Conservation (phyloP, 2,329 filamentous ascomycete species). For the Septoria petroselini region DNA sequence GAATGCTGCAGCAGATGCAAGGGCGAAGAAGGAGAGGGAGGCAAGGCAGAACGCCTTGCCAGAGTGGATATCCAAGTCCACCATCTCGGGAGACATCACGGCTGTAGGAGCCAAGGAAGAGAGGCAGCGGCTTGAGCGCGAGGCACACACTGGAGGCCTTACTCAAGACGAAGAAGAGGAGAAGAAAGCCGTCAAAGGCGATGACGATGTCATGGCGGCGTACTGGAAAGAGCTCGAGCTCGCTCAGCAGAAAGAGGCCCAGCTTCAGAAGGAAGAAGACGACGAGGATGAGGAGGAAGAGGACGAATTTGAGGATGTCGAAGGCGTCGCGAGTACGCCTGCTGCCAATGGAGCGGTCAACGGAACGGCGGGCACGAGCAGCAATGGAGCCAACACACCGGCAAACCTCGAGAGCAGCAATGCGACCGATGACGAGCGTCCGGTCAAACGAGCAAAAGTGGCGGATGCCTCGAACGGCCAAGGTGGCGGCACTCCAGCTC, state of each 20-base stretch:
- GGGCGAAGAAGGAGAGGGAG: conserved; percentile 34
- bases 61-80: conserved; percentile 39
- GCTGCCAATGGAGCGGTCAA: conserved; percentile 16
- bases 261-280: conserved; percentile 50
- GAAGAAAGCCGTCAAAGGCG: conserved; percentile 36
- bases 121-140: conserved; percentile 41
- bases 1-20: conserved; percentile 34
- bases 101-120: conserved; percentile 38
- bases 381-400: conserved; percentile 26
- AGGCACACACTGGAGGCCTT: conserved; percentile 37
- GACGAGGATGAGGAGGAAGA: conserved; percentile 51
- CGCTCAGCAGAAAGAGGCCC: conserved; percentile 51
- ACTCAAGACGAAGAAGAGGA: conserved; percentile 46
- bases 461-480: conserved; percentile 46
- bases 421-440: conserved; percentile 44
- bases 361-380: conserved; percentile 33
- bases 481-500: conserved; percentile 23
- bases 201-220: conserved; percentile 60
- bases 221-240: conserved; percentile 66
- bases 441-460: conserved; percentile 61
- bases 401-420: conserved; percentile 33
- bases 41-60: conserved; percentile 38
- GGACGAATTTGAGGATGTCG: conserved; percentile 55
- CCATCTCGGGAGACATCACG: conserved; percentile 47
- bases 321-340: conserved; percentile 37